Percentiles rank a stretch among this genome's conserved stretches.
phyloP scores from a whole-genome alignment of 305 asterid genomes.

The Ruellia speciosa region DNA sequence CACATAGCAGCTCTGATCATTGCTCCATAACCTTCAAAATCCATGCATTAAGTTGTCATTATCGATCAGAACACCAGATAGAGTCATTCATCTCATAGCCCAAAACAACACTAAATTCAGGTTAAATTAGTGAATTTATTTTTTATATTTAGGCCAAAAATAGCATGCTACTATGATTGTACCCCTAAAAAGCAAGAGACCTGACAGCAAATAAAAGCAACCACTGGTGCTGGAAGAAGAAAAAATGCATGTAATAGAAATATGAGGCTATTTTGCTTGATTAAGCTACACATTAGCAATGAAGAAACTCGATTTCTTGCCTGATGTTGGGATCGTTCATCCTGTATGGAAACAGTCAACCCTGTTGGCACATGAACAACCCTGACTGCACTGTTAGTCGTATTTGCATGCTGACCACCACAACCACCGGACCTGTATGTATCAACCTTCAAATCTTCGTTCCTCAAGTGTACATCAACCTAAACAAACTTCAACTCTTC shows the following conservation, averaged over 20 bases:
- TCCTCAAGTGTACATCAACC: constrained; percentile 77
- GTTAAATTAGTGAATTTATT: too few species aligned
- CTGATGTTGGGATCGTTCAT: constrained; percentile 92
- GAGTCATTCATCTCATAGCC: too few species aligned
- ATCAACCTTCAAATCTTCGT: constrained; percentile 80
- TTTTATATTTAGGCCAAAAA: too few species aligned
- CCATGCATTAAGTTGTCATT: too few species aligned
- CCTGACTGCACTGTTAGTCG: constrained; percentile 95
- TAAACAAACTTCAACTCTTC: constrained; percentile 29
- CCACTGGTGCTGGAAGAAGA: too few species aligned
- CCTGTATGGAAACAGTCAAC: constrained; percentile 77
- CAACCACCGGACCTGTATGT: constrained; percentile 94
- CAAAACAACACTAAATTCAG: too few species aligned
- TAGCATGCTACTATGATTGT: too few species aligned
- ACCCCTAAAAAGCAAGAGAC: too few species aligned
- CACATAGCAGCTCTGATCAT: too few species aligned
- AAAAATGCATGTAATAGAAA: background rate
- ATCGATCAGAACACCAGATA: too few species aligned
- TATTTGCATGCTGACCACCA: constrained; percentile 90
- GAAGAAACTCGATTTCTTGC: constrained; percentile 24
- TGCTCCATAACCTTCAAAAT: too few species aligned
- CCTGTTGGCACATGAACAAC: constrained; percentile 88
- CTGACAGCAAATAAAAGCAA: too few species aligned
- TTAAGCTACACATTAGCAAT: background rate
- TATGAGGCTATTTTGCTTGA: background rate